Base-by-base conservation (phyloP, 2,329 filamentous ascomycete genomes). In the Plenodomus tracheiphilus region DNA sequence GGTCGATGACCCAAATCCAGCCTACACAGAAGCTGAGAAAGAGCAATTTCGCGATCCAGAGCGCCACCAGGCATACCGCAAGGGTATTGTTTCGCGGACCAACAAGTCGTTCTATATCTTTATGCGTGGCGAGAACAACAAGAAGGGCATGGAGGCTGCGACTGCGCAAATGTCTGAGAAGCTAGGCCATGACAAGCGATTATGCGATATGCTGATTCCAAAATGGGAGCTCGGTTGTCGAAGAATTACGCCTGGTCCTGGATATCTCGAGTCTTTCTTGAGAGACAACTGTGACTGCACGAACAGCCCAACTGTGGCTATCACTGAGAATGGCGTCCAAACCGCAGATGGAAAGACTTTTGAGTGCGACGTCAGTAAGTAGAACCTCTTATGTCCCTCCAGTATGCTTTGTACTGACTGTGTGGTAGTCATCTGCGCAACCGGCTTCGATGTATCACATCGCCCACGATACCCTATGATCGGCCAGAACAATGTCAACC, bases 261-360 rank as follows among this genome's bases (percentile, higher is more conserved):
- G 75, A 5, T 80, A 80, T 51, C 75, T 80, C 64, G 58, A 70
- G 44, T 75, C 76, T 0, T 75, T 80, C 47, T 71, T 77, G 42
- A 67, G 77, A 50, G 61, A 68, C 18, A 79, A 79, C 40, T 75
- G 78, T 3, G 73, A 78, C 53, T 74, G 78, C 1, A 76, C 77
- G 45, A 79, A 78, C 53, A 74, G 75, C 5, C 61, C 71, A 1
- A 76, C 77, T 6, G 66, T 61, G 11, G 66, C 65, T 35, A 72
- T 77, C 44, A 78, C 76, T 0, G 72, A 76, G 50, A 71, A 74
- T 10, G 75, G 74, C 1, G 70, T 78, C 2, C 66, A 75, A 2
- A 75, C 74, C 5, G 68, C 58, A 10, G 70, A 77, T 46, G 75
- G 75, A 13, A 56, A 64, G 10, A 71, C 73, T 57, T 63, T 72